Conservation (phyloP, 352 stramenopile genomes). For the Phytophthora kernoviae region DNA sequence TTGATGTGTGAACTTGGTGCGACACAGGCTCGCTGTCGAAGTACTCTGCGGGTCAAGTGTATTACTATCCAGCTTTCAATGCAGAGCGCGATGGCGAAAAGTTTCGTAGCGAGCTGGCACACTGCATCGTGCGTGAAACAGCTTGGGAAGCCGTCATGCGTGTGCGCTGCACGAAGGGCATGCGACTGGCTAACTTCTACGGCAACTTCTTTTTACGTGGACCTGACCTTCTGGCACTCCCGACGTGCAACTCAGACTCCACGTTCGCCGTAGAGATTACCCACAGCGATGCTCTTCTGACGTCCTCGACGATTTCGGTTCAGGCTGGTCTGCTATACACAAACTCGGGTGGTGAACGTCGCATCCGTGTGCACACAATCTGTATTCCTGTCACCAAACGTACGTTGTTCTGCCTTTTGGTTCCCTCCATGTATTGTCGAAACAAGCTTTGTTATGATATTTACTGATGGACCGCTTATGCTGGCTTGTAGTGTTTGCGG, state of each 20-base stretch:
- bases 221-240: conserved; percentile 96
- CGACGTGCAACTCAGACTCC: conserved; percentile 95
- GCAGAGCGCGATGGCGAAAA: conserved; percentile 90
- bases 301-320: conserved; percentile 93
- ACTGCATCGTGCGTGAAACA: conserved; percentile 93
- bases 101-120: conserved; percentile 93
- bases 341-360: conserved; percentile 95
- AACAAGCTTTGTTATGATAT: neutral
- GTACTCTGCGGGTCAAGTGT: conserved; percentile 95
- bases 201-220: conserved; percentile 98
- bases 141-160: conserved; percentile 97
- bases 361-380: conserved; percentile 98
- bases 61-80: conserved; percentile 97
- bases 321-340: conserved; percentile 98
- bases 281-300: conserved; percentile 96
- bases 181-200: conserved; percentile 98
- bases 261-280: conserved; percentile 97
- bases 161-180: conserved; percentile 96
- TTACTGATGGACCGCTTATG: conserved; percentile 1
- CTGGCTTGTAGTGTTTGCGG: conserved; percentile 71
- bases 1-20: conserved; percentile 8
- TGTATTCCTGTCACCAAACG: conserved; percentile 92
- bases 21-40: conserved; percentile 90
- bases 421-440: too few relatives aligned
- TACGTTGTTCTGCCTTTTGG: conserved; percentile 36